A percentile compares a stretch with the other conserved stretches of the same genome.
Evolutionary conservation across 139 green algal species (phyloP).

Genomic region (Coccomyxa sp.): DNA sequence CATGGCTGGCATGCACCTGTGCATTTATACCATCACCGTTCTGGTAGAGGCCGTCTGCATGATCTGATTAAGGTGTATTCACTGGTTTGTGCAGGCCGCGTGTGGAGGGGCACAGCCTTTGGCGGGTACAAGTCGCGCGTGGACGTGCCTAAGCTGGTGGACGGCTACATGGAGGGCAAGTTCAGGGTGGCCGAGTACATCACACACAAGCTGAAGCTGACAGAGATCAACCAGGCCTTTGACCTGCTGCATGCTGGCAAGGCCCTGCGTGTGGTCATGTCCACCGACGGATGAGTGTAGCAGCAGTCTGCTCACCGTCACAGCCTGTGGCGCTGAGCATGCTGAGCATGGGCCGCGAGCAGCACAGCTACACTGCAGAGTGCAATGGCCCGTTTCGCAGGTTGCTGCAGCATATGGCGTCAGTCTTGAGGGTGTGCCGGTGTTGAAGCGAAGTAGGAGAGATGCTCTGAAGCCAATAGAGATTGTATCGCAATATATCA

Average conservation of each 20-base stretch:
- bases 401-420: no score
- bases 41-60: no score
- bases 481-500: no score
- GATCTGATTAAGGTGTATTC: no score
- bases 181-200: slow-evolving; percentile 79
- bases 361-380: no score
- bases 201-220: slow-evolving; percentile 76
- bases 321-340: background rate
- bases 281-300: background rate
- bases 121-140: slow-evolving; percentile 84
- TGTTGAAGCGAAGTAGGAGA: no score
- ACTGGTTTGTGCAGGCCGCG: slow-evolving; percentile 34
- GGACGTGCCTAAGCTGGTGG: slow-evolving; percentile 86
- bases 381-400: no score
- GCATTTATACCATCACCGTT: no score
- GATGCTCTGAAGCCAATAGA: no score
- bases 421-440: no score
- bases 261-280: slow-evolving; percentile 77
- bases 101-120: slow-evolving; percentile 95
- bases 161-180: slow-evolving; percentile 75
- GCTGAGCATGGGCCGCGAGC: background rate
- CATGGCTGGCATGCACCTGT: background rate
- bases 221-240: slow-evolving; percentile 92
- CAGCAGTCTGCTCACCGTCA: background rate
- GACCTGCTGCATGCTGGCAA: slow-evolving; percentile 88